Conservation (phyloP, 139 green algal species). For the Penium margaritaceum region DNA sequence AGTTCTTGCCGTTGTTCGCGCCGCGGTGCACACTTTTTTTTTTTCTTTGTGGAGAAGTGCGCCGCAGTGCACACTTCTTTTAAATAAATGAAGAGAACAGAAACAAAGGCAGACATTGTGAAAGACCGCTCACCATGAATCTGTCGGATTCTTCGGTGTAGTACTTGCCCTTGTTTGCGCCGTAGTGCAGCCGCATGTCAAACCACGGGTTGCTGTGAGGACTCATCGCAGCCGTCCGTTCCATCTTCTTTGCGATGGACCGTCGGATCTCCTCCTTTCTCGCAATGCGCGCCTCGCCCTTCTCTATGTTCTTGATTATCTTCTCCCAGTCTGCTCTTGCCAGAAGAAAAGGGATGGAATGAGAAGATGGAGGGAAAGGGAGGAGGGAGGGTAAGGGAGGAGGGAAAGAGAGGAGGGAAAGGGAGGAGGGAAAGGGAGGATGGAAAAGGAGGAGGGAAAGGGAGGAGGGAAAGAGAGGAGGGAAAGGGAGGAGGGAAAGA, state of each 20-base stretch:
- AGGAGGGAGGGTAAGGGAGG: too few relatives aligned
- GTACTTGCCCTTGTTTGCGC: constrained; percentile 89
- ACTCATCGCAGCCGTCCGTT: too few relatives aligned
- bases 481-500: neutral
- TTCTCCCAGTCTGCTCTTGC: constrained; percentile 42
- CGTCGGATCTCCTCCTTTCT: constrained; percentile 74
- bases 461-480: neutral
- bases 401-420: too few relatives aligned
- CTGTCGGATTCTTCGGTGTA: constrained; percentile 98
- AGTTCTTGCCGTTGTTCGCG: too few relatives aligned
- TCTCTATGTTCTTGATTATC: constrained; percentile 91
- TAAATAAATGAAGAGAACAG: neutral
- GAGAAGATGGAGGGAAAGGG: neutral
- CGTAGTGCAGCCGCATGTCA: constrained; percentile 81
- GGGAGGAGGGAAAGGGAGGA: too few relatives aligned
- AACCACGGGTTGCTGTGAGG: constrained; percentile 96
- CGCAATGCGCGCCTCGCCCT: constrained; percentile 82
- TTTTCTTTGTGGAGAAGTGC: too few relatives aligned
- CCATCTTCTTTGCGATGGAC: constrained; percentile 82
- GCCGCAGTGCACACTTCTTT: too few relatives aligned
- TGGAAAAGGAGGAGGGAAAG: neutral
- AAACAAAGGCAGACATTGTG: neutral
- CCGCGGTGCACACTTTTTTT: too few relatives aligned
- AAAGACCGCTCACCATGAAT: constrained; percentile 67
- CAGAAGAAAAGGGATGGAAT: neutral